Evolutionary conservation across 2,329 filamentous ascomycete species (phyloP).

Genomic region (Phyllosticta paracitricarpa): DNA sequence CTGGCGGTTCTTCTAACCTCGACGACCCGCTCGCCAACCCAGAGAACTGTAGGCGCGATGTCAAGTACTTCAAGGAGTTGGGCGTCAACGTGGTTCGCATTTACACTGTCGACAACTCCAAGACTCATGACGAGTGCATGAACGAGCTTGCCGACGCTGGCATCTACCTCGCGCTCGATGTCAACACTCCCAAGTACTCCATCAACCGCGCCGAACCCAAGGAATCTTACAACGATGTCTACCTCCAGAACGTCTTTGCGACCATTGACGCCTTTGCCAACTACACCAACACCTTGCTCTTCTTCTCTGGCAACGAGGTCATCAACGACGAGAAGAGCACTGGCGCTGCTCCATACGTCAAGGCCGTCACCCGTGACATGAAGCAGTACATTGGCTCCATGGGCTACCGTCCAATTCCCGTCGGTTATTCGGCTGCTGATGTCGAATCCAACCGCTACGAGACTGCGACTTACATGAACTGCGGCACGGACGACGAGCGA

Average conservation of each 20-base stretch:
- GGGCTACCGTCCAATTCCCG: slow-evolving; percentile 57
- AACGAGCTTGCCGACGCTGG: slow-evolving; percentile 65
- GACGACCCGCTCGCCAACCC: slow-evolving; percentile 68
- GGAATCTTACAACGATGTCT: slow-evolving; percentile 74
- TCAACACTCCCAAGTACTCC: slow-evolving; percentile 85
- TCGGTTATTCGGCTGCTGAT: slow-evolving; percentile 78
- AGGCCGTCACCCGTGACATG: slow-evolving; percentile 67
- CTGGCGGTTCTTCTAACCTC: slow-evolving; percentile 51
- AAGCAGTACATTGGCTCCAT: slow-evolving; percentile 72
- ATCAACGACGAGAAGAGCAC: slow-evolving; percentile 57
- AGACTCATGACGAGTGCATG: slow-evolving; percentile 80
- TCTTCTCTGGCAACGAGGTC: slow-evolving; percentile 73
- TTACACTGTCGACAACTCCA: slow-evolving; percentile 83
- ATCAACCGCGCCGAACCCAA: slow-evolving; percentile 68
- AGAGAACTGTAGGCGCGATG: slow-evolving; percentile 64
- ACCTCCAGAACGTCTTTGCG: slow-evolving; percentile 78
- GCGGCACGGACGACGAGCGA: slow-evolving; percentile 70
- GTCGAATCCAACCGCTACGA: slow-evolving; percentile 76
- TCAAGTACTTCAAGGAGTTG: slow-evolving; percentile 70
- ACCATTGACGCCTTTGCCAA: slow-evolving; percentile 67
- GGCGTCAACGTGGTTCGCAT: slow-evolving; percentile 88
- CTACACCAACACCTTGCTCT: slow-evolving; percentile 79
- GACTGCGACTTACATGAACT: slow-evolving; percentile 90
- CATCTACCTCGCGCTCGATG: slow-evolving; percentile 86
- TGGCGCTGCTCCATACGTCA: slow-evolving; percentile 56